Evolutionary conservation across 2,329 filamentous ascomycete species (phyloP), one percentile per base, ranked within the genome.

Genomic region (Trichoderma harzianum): DNA sequence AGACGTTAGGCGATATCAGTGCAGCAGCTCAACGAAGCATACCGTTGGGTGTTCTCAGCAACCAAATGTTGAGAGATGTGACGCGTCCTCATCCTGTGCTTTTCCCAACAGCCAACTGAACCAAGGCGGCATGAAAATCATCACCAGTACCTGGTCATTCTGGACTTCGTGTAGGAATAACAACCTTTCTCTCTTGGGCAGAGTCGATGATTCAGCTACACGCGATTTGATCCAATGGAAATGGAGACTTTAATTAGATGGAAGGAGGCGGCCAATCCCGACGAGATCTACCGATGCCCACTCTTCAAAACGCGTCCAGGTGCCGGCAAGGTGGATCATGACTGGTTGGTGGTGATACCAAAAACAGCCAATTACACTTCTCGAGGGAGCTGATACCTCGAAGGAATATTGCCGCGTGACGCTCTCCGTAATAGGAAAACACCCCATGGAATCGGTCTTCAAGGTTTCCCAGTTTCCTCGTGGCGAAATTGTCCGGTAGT

Each of bases 361-460:
- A 57, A 32, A 57, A 55, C 39, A 39, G 36, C 71, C 66, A 72
- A 72, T 72, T 28, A 60, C n/a, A 16, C 14, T 47, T 26, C 63
- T 36, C 18, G 53, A 16, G 28, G 16, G 57, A 30, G 24, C 24
- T 57, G 24, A 63, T 55, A 39, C 65, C 47, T 66, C 28, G 53
- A 71, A 65, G 39, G 69, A 71, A 71, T 53, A 58, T 55, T 36
- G 60, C 60, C 61, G 58, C 70, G 64, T 68, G 70, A 72, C 57
- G 39, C 7, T 58, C 47, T 47, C 64, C 63, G 24, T 34, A 39
- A 69, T 43, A 53, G 47, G 51, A 24, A 55, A 43, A 61, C 18
- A 57, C 34, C 58, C 68, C 34, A 34, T 34, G 26, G 47, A 70
- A 21, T 55, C 57, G 51, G 32, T 34, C 39, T 70, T 26, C n/a